These are phyloP conservation scores for Chaetomium sp. DNA, from an alignment of 2,329 filamentous ascomycete species.

Conservation along the genomic window DNA sequence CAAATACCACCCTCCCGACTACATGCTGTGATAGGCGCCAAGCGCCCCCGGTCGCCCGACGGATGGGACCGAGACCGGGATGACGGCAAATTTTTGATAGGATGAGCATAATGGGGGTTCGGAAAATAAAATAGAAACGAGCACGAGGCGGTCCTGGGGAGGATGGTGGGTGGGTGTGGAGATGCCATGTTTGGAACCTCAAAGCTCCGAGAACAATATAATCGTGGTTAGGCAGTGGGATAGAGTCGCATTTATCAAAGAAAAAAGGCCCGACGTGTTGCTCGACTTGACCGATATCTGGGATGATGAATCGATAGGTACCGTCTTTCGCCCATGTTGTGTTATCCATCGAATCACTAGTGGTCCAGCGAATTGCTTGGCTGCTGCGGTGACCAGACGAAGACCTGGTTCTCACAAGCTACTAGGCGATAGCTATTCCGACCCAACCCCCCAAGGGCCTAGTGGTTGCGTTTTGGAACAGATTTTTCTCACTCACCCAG, in stretches of 20 bases:
- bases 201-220: conserved; percentile 9
- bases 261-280: no score
- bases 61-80: conserved; percentile 4
- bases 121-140: conserved; percentile 1
- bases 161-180: conserved; percentile 10
- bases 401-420: background rate
- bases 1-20: background rate
- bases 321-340: background rate
- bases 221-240: background rate
- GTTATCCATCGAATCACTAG: background rate
- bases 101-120: background rate
- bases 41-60: no score
- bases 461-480: background rate
- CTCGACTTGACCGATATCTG: no score
- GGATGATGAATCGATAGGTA: background rate
- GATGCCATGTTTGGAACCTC: conserved; percentile 8
- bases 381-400: background rate
- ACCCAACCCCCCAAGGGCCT: background rate
- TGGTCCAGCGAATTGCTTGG: background rate
- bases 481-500: background rate
- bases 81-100: conserved; percentile 17
- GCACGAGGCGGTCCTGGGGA: background rate
- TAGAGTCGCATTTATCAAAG: no score
- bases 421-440: background rate
- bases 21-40: no score